These are phyloP conservation scores for Vigna hirtella DNA, from an alignment of 306 rosid genomes.

Conservation along the genomic window DNA sequence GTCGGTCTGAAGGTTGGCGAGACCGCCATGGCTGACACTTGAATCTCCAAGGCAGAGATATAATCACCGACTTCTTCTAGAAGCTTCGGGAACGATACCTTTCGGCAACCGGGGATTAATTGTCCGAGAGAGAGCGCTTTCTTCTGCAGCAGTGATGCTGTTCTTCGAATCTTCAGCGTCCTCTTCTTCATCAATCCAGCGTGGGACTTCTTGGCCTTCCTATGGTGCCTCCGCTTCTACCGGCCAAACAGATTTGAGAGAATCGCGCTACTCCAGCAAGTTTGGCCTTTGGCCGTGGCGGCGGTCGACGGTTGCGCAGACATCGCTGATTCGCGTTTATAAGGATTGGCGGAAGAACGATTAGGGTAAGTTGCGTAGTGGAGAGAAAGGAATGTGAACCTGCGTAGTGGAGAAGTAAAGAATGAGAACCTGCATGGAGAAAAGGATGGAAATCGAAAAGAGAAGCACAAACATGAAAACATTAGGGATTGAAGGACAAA, in stretches of 20 bases:
- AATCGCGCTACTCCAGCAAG: slow-evolving; percentile 85
- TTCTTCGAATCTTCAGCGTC: slow-evolving; percentile 37
- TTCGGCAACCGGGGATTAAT: slow-evolving; percentile 85
- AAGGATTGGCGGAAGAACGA: too few species aligned
- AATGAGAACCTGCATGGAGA: too few species aligned
- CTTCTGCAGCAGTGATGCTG: slow-evolving; percentile 54
- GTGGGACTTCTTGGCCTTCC: slow-evolving; percentile 47
- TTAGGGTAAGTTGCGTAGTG: too few species aligned
- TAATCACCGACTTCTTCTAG: slow-evolving; percentile 77
- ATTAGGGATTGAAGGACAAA: too few species aligned
- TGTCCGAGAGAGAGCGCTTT: slow-evolving; percentile 63
- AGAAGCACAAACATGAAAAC: too few species aligned
- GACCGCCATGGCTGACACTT: slow-evolving; percentile 74
- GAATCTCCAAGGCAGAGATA: too few species aligned
- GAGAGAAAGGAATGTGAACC: too few species aligned
- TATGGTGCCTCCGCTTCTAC: slow-evolving; percentile 39
- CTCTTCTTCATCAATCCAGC: slow-evolving; percentile 28
- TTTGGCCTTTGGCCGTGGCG: slow-evolving; percentile 60
- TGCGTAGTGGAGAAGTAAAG: too few species aligned
- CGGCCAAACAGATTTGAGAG: slow-evolving; percentile 57
- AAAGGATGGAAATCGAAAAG: too few species aligned
- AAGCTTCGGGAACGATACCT: slow-evolving; percentile 67
- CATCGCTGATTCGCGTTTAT: too few species aligned
- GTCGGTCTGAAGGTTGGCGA: slow-evolving; percentile 62
- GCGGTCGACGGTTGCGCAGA: slow-evolving; percentile 67